phyloP scores from a whole-genome alignment of 1,284 basidiomycete species.

The Schizophyllum amplum region DNA sequence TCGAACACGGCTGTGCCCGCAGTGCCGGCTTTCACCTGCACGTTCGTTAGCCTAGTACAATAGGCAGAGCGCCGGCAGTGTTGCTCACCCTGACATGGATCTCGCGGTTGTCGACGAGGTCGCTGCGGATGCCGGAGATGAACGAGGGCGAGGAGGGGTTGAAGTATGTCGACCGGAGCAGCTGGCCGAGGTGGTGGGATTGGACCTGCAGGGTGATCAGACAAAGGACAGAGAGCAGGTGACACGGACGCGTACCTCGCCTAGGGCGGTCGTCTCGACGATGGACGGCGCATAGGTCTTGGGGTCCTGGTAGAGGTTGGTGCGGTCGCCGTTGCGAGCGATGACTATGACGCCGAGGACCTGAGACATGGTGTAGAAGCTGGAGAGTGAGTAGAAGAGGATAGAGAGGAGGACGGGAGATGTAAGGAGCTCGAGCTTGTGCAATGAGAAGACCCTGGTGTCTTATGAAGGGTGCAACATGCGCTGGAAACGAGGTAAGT shows the following conservation, averaged over 20 bases:
- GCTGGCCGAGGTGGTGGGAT: constrained; percentile 61
- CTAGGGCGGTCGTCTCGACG: constrained; percentile 77
- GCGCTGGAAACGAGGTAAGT: too few species aligned
- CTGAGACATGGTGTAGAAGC: constrained; percentile 52
- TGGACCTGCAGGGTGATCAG: constrained; percentile 39
- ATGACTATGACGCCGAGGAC: constrained; percentile 78
- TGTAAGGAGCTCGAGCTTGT: too few species aligned
- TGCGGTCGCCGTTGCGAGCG: constrained; percentile 78
- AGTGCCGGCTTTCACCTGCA: constrained; percentile 74
- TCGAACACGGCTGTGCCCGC: constrained; percentile 83
- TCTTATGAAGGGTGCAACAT: too few species aligned
- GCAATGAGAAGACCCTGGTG: too few species aligned
- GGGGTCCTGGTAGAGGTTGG: constrained; percentile 64
- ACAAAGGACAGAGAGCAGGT: constrained; percentile 4
- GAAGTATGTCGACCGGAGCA: constrained; percentile 67
- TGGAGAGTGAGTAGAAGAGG: too few species aligned
- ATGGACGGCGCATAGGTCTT: constrained; percentile 59
- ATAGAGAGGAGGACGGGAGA: too few species aligned
- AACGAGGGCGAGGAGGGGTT: constrained; percentile 53
- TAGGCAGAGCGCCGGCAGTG: too few species aligned
- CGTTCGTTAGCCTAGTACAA: too few species aligned
- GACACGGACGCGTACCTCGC: constrained; percentile 44
- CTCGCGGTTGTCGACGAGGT: constrained; percentile 64
- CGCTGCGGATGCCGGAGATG: constrained; percentile 58
- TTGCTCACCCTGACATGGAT: constrained; percentile 30